Evolutionary conservation across 2,329 filamentous ascomycete genomes (phyloP), one percentile per base, ranked within the genome.

Genomic region (Penicillium sp.): DNA sequence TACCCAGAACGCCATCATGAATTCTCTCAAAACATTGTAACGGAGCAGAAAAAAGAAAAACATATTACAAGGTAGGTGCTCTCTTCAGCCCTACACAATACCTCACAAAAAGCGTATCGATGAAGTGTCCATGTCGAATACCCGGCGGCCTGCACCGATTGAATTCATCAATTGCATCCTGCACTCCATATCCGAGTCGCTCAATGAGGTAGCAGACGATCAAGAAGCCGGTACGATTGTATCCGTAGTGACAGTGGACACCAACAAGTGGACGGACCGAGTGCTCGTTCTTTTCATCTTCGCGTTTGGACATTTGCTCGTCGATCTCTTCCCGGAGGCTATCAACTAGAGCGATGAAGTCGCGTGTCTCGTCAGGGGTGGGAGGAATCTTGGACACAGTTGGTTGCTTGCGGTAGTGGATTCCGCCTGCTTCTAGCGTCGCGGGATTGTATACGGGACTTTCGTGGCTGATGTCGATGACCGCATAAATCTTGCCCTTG

Each of bases 211-310:
- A 97, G 67, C 87, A 91, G 28, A 91, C 88, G 47, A 97, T 85
- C 68, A 97, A 90, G 71, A 93, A 96, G 0, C 93, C 93, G 0
- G 93, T 97, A 19, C 92, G 84, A 71, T 97, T 97, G 77, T 95
- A 97, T 0, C 93, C 93, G 65, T 97, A 97, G 68, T 97, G 93
- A 67, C 93, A 97, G 71, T 97, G 93, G 0, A 96, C 91, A 2
- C 88, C 92, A 48, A 96, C 83, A 44, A 87, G 66, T 13, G 75
- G 75, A n/a, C 70, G 71, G 33, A 66, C 9, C 51, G 77, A 18
- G 18, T 45, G 16, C 28, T 45, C 42, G 5, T 31, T 28, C 24
- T 44, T 45, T n/a, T 45, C 42, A 9, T 74, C 72, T n/a, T 77
- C 75, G 1, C 78, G 75, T 18, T 75, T 77, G 52, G 71, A 75